Evolutionary conservation across 257 asterid species (phyloP).

Genomic region (Euphrasia confusa): DNA sequence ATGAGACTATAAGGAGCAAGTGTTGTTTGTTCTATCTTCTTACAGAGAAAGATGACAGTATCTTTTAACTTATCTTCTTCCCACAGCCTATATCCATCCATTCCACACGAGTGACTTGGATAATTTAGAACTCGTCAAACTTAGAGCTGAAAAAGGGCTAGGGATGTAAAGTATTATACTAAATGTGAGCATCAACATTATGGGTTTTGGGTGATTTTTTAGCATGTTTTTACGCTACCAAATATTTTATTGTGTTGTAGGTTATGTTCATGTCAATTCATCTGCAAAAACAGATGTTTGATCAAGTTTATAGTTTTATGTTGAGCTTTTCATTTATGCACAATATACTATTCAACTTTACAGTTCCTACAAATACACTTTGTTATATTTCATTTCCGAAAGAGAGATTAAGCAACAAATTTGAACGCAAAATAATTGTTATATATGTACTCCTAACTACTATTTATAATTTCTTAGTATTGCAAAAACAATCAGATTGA

Average conservation of each 20-base stretch:
- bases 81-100: neutral
- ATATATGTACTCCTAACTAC: too few relatives aligned
- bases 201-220: neutral
- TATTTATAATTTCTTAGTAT: too few relatives aligned
- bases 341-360: too few relatives aligned
- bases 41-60: conserved; percentile 15
- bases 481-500: too few relatives aligned
- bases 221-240: neutral
- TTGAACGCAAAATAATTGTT: too few relatives aligned
- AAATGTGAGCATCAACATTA: conserved; percentile 2
- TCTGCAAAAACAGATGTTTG: too few relatives aligned
- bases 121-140: conserved; percentile 11
- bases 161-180: conserved; percentile 16
- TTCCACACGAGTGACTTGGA: conserved; percentile 8
- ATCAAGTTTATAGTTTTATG: neutral
- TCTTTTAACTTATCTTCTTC: conserved; percentile 14
- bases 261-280: too few relatives aligned
- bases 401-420: too few relatives aligned
- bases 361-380: too few relatives aligned
- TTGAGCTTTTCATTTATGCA: neutral
- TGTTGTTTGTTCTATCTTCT: neutral
- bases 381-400: too few relatives aligned
- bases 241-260: too few relatives aligned
- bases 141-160: neutral
- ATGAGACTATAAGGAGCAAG: neutral